Evolutionary conservation across 2,329 filamentous ascomycete species (phyloP).

Genomic region (Fonsecaea multimorphosa): DNA sequence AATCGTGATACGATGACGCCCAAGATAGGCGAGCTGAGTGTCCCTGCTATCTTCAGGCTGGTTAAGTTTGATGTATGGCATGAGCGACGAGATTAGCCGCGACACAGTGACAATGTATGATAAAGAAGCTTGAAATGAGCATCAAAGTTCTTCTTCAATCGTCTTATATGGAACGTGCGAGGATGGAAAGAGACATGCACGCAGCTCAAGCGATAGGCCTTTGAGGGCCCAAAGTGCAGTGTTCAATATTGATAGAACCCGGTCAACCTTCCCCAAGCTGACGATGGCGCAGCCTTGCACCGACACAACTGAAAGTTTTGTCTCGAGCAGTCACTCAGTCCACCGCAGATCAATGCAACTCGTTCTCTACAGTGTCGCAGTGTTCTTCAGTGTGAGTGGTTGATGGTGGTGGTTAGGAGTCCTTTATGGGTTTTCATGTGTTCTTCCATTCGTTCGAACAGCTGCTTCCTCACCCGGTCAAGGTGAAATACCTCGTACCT

Average conservation of each 20-base stretch:
- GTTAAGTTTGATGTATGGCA: neutral
- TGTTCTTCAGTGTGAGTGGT: neutral
- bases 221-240: neutral
- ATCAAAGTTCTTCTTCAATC: neutral
- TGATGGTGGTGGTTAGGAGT: conserved; percentile 5
- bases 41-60: neutral
- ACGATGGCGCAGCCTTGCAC: neutral
- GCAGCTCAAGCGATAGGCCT: neutral
- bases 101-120: neutral
- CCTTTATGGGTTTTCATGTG: neutral
- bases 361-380: neutral
- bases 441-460: conserved; percentile 4
- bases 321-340: neutral
- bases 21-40: neutral
- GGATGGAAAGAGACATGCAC: neutral
- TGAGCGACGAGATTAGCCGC: neutral
- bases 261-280: neutral
- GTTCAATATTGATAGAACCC: neutral
- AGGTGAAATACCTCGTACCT: neutral
- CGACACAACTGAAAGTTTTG: neutral
- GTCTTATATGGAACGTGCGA: neutral
- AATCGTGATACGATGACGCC: neutral
- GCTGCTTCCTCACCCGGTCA: neutral
- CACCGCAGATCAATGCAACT: neutral
- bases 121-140: neutral